Evolutionary conservation across 139 green algal genomes (phyloP).

Genomic region (Tetraselmis striata): DNA sequence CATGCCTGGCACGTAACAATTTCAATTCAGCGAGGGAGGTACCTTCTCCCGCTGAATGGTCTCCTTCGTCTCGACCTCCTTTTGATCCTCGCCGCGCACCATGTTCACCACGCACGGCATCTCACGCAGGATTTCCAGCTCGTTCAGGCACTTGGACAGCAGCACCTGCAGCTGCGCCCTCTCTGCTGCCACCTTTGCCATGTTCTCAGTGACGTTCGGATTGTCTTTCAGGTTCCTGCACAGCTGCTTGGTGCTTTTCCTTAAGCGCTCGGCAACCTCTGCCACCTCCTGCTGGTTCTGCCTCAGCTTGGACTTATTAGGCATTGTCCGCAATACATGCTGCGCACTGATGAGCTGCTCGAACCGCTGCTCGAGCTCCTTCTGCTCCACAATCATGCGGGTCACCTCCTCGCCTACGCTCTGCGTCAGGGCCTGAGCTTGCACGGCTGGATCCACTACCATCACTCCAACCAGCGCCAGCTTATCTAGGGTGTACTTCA

Average conservation of each 20-base stretch:
- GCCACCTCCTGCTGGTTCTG: slow-evolving; percentile 51
- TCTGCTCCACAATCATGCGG: slow-evolving; percentile 63
- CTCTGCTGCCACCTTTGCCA: slow-evolving; percentile 65
- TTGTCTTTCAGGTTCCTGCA: slow-evolving; percentile 77
- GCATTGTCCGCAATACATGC: slow-evolving; percentile 42
- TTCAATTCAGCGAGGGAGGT: neutral
- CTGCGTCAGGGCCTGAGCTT: slow-evolving; percentile 59
- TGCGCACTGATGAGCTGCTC: slow-evolving; percentile 54
- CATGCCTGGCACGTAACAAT: too few species aligned
- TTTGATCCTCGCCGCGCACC: slow-evolving; percentile 48
- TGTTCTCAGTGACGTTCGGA: slow-evolving; percentile 75
- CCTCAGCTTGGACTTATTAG: slow-evolving; percentile 62
- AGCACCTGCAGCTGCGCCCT: slow-evolving; percentile 51
- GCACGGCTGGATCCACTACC: slow-evolving; percentile 48
- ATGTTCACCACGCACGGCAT: slow-evolving; percentile 41
- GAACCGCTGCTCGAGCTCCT: slow-evolving; percentile 59
- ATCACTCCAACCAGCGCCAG: slow-evolving; percentile 49
- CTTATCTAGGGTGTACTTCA: slow-evolving; percentile 49
- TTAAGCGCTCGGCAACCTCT: slow-evolving; percentile 53
- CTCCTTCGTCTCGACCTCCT: slow-evolving; percentile 42
- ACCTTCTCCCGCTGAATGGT: slow-evolving; percentile 54
- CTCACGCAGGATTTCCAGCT: slow-evolving; percentile 43
- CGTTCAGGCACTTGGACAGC: slow-evolving; percentile 36
- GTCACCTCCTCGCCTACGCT: slow-evolving; percentile 70
- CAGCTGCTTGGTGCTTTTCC: slow-evolving; percentile 59